Evolutionary conservation across 75 land plant genomes (phyloP).

Genomic region (Adiantum capillusveneris): DNA sequence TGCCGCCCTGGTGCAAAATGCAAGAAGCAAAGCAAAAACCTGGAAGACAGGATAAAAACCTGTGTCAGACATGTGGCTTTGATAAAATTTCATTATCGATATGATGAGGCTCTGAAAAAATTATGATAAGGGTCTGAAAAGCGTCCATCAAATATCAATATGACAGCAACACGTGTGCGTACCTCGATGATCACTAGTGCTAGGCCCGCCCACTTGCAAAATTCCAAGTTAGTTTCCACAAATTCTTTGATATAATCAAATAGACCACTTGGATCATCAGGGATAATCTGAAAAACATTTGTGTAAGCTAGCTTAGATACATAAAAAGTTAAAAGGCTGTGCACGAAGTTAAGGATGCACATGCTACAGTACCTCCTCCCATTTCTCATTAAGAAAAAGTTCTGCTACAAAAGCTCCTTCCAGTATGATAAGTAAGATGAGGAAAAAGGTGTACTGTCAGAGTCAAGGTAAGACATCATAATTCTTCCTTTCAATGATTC

Average conservation of each 20-base stretch:
- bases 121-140: too few relatives aligned
- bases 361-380: constrained; percentile 52
- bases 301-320: too few relatives aligned
- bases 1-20: constrained; percentile 20
- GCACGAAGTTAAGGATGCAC: neutral
- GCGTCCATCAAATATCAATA: neutral
- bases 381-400: constrained; percentile 49
- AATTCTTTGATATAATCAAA: constrained; percentile 50
- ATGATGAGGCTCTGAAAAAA: too few relatives aligned
- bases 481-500: too few relatives aligned
- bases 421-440: constrained; percentile 32
- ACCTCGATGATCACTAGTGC: constrained; percentile 57
- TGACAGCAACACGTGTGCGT: neutral
- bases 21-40: constrained; percentile 25
- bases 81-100: neutral
- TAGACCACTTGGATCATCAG: constrained; percentile 75
- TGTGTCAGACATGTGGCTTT: neutral
- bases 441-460: constrained; percentile 48
- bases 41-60: neutral
- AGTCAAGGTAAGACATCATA: constrained; percentile 29
- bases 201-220: constrained; percentile 64
- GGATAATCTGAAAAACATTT: constrained; percentile 47
- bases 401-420: constrained; percentile 56
- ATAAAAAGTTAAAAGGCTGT: neutral
- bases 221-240: constrained; percentile 47